Evolutionary conservation across 2,329 filamentous ascomycete genomes (phyloP).

Genomic region (Catunica adiposa): DNA sequence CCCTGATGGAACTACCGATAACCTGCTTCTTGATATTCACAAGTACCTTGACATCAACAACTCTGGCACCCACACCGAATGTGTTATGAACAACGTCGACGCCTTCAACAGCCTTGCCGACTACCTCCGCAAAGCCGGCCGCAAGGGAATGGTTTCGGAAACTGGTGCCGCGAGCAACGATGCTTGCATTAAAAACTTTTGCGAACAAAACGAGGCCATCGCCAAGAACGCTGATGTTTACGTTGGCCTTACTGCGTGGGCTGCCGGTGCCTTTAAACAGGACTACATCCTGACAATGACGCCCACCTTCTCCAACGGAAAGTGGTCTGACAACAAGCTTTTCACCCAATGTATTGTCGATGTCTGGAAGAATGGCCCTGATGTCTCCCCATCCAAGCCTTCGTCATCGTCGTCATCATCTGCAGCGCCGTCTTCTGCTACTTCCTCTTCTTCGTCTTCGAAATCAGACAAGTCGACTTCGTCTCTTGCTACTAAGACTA

Average conservation of each 20-base stretch:
- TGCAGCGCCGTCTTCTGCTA: neutral
- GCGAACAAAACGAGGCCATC: slow-evolving; percentile 31
- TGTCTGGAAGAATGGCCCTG: slow-evolving; percentile 8
- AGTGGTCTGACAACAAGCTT: slow-evolving; percentile 14
- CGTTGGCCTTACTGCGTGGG: slow-evolving; percentile 30
- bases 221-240: slow-evolving; percentile 31
- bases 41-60: slow-evolving; percentile 44
- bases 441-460: neutral
- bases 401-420: neutral
- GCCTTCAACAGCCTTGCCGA: slow-evolving; percentile 31
- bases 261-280: slow-evolving; percentile 27
- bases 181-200: slow-evolving; percentile 28
- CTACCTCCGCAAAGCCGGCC: slow-evolving; percentile 27
- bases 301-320: slow-evolving; percentile 21
- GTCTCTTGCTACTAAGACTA: slow-evolving; percentile 1
- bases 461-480: neutral
- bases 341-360: slow-evolving; percentile 19
- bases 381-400: neutral
- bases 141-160: slow-evolving; percentile 32
- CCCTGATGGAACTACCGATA: slow-evolving; percentile 38
- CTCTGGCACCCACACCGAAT: slow-evolving; percentile 34
- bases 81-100: slow-evolving; percentile 35
- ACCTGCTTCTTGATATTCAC: slow-evolving; percentile 43
- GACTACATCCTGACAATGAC: slow-evolving; percentile 29
- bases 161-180: slow-evolving; percentile 27